phyloP scores from a whole-genome alignment of 768 basidiomycete species.

The Cystofilobasidium macerans region DNA sequence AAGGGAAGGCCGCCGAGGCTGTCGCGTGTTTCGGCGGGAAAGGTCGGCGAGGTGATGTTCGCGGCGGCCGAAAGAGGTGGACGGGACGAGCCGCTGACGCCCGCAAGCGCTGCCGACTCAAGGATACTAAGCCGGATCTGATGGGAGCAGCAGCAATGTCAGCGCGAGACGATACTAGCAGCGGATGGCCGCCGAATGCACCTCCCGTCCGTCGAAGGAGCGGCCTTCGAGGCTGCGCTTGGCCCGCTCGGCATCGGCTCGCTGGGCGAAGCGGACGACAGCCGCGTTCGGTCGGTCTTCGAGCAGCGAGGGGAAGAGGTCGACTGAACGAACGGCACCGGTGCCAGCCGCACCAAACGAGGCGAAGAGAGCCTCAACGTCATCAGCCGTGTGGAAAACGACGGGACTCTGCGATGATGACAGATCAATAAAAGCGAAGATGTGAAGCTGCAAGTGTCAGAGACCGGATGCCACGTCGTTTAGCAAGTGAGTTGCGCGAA shows the following conservation, averaged over 20 bases:
- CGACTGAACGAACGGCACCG: background rate
- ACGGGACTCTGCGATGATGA: background rate
- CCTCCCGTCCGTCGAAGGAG: slow-evolving; percentile 14
- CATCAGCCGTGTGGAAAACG: slow-evolving; percentile 18
- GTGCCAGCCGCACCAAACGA: too few relatives aligned
- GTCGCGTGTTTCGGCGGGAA: too few relatives aligned
- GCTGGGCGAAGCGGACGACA: slow-evolving; percentile 8
- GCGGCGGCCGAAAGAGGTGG: background rate
- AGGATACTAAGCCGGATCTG: background rate
- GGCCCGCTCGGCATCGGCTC: slow-evolving; percentile 11
- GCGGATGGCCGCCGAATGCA: background rate
- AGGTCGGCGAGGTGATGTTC: too few relatives aligned
- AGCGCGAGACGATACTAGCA: too few relatives aligned
- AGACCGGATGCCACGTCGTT: too few relatives aligned
- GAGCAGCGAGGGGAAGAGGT: slow-evolving; percentile 17
- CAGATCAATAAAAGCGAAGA: background rate
- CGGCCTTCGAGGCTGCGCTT: slow-evolving; percentile 10
- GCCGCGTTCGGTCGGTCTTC: slow-evolving; percentile 15
- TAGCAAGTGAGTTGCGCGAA: too few relatives aligned
- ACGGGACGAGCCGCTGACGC: too few relatives aligned
- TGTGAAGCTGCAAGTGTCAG: background rate
- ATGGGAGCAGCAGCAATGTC: background rate
- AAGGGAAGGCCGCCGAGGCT: too few relatives aligned
- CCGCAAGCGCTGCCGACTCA: background rate
- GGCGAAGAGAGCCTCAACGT: slow-evolving; percentile 17